Evolutionary conservation across 2,329 filamentous ascomycete species (phyloP), one percentile per base, ranked within the genome.

Genomic region (Penicillium polonicum): DNA sequence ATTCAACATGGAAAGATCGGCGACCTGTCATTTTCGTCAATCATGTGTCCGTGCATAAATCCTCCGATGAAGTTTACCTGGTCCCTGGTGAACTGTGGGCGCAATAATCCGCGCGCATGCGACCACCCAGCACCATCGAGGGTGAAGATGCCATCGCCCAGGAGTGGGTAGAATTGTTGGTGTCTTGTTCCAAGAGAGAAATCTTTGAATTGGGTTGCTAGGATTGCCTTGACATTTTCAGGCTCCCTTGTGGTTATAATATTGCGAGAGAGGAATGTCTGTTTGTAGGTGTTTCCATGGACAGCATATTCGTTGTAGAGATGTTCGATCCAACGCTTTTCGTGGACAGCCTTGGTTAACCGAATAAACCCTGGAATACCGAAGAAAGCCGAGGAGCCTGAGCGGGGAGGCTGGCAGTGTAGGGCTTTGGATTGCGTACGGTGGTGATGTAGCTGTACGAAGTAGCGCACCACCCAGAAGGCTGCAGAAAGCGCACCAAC

Each of bases 41-140:
- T 45, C 17, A 15, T 5, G 15, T 15, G 5, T 52, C 25, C 10
- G 29, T 35, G 12, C 12, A 45, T n/a, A 25, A 15, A n/a, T 39
- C 17, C 19, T 15, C 19, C 17, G 19, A 41, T 23, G 15, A 1
- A 23, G 13, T 17, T 19, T 49, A 96, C 85, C 44, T 92, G 88
- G 70, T 95, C 89, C 67, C 88, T 88, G 63, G 91, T 86, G 74
- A 97, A 96, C 69, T 94, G 91, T 0, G 92, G 92, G 9, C 92
- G 82, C 64, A 97, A 85, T 60, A 96, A 79, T 61, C 90, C 88
- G 5, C 92, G 84, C 48, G 88, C 90, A 64, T 84, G 82, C 66
- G 92, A 88, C 92, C 92, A 97, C 43, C 82, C 77, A 5, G 85
- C 79, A 3, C 89, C 88, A 72, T 96, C 92, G 0, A 90, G 91